A percentile compares a stretch with the other conserved stretches of the same genome.
Evolutionary conservation across 2,329 filamentous ascomycete species (phyloP).

Genomic region (Ceratocystis papillata): DNA sequence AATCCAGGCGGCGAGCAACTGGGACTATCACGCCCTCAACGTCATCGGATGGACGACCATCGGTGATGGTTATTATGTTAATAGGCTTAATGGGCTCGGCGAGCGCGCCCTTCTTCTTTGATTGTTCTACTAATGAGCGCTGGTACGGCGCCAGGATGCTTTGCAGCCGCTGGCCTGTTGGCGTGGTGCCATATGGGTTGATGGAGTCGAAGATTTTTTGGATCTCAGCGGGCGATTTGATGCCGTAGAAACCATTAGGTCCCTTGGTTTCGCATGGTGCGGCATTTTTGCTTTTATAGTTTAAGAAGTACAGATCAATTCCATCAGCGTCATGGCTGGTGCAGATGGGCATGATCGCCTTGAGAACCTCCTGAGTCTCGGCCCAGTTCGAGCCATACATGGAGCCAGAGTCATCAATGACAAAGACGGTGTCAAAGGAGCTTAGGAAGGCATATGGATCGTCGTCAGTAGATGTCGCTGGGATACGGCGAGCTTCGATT

Average conservation of each 20-base stretch:
- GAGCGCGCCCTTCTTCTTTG: neutral
- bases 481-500: conserved; percentile 23
- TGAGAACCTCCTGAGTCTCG: conserved; percentile 60
- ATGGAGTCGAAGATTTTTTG: conserved; percentile 59
- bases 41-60: conserved; percentile 73
- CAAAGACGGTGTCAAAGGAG: conserved; percentile 75
- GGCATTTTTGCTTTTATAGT: conserved; percentile 38
- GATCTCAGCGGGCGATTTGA: conserved; percentile 49
- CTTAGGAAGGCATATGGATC: conserved; percentile 66
- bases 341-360: conserved; percentile 70
- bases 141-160: conserved; percentile 61
- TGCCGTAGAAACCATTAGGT: conserved; percentile 50
- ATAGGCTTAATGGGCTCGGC: conserved; percentile 54
- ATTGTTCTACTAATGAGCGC: conserved; percentile 27
- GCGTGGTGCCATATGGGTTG: conserved; percentile 55
- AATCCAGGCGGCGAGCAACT: conserved; percentile 60
- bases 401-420: conserved; percentile 85
- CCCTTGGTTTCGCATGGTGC: conserved; percentile 29
- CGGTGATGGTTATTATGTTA: conserved; percentile 88
- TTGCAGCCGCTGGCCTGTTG: conserved; percentile 61
- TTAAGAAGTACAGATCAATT: conserved; percentile 85
- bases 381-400: conserved; percentile 71
- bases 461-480: conserved; percentile 37
- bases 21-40: conserved; percentile 57
- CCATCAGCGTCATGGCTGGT: conserved; percentile 69